Conservation (phyloP, 768 basidiomycete genomes). For the Suillus occidentalis region DNA sequence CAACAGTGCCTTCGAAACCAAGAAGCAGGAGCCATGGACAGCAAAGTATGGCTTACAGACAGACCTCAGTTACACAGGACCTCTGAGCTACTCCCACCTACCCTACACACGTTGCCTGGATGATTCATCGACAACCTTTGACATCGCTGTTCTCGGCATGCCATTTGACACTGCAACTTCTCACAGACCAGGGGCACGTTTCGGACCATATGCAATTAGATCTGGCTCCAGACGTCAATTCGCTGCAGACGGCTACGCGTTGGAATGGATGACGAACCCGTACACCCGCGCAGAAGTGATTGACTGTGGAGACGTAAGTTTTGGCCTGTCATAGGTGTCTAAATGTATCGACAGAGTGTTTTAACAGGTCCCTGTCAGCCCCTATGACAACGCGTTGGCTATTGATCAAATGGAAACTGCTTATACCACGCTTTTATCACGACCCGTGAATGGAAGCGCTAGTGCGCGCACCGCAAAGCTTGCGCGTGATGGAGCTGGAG, state of each 20-base stretch:
- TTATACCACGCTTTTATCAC: conserved; percentile 63
- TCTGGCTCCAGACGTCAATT: conserved; percentile 64
- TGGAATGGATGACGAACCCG: conserved; percentile 64
- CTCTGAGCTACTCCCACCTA: conserved; percentile 75
- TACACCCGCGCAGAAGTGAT: conserved; percentile 56
- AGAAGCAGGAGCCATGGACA: conserved; percentile 44
- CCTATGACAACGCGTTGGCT: conserved; percentile 76
- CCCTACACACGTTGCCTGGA: conserved; percentile 71
- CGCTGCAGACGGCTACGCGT: conserved; percentile 55
- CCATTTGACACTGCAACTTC: conserved; percentile 66
- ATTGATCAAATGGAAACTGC: conserved; percentile 81
- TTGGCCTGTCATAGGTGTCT: neutral
- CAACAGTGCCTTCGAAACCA: conserved; percentile 5
- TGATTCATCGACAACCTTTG: conserved; percentile 49
- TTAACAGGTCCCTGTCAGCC: conserved; percentile 62
- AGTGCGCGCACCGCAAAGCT: conserved; percentile 20
- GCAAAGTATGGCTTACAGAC: conserved; percentile 65
- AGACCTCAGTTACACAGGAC: conserved; percentile 71
- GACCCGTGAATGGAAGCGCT: conserved; percentile 36
- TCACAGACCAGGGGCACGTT: conserved; percentile 62
- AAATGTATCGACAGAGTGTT: neutral
- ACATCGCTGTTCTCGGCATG: conserved; percentile 73
- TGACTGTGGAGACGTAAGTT: conserved; percentile 77
- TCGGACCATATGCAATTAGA: conserved; percentile 78
- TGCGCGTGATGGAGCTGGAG: conserved; percentile 50